Percentiles rank a stretch among this genome's conserved stretches.
Conservation (phyloP, 441 rosid species). For the Capsella rubella region DNA sequence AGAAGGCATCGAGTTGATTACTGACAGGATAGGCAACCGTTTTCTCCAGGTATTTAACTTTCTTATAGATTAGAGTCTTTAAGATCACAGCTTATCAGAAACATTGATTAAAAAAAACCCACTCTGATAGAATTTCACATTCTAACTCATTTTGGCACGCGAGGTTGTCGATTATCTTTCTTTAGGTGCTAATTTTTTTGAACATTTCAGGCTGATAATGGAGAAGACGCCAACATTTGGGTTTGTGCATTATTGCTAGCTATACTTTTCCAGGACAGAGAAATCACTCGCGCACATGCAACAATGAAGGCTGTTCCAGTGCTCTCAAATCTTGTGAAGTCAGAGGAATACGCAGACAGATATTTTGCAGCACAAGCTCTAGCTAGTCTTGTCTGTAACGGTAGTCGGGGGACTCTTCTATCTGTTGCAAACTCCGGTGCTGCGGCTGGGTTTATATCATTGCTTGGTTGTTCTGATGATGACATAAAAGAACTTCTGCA, state of each 20-base stretch:
- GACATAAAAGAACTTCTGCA: slow-evolving; percentile 89
- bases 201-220: slow-evolving; percentile 76
- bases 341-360: slow-evolving; percentile 89
- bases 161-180: slow-evolving; percentile 7
- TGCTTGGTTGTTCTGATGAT: slow-evolving; percentile 97
- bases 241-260: slow-evolving; percentile 96
- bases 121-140: slow-evolving; percentile 20
- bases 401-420: slow-evolving; percentile 97
- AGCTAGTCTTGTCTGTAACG: slow-evolving; percentile 96
- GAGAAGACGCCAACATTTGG: slow-evolving; percentile 95
- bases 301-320: slow-evolving; percentile 94
- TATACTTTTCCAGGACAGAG: slow-evolving; percentile 97
- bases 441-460: slow-evolving; percentile 90
- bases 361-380: slow-evolving; percentile 99
- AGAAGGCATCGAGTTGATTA: slow-evolving; percentile 90
- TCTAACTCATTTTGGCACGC: slow-evolving; percentile 4
- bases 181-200: slow-evolving; percentile 16
- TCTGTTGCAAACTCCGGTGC: slow-evolving; percentile 99
- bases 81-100: slow-evolving; percentile 14
- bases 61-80: slow-evolving; percentile 10
- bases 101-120: neutral
- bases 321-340: slow-evolving; percentile 90
- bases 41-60: slow-evolving; percentile 73
- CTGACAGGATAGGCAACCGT: slow-evolving; percentile 74
- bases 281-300: slow-evolving; percentile 86